These are phyloP conservation scores for Pyrrhoderma noxium DNA, from an alignment of 1,284 basidiomycete genomes.

Conservation along the genomic window DNA sequence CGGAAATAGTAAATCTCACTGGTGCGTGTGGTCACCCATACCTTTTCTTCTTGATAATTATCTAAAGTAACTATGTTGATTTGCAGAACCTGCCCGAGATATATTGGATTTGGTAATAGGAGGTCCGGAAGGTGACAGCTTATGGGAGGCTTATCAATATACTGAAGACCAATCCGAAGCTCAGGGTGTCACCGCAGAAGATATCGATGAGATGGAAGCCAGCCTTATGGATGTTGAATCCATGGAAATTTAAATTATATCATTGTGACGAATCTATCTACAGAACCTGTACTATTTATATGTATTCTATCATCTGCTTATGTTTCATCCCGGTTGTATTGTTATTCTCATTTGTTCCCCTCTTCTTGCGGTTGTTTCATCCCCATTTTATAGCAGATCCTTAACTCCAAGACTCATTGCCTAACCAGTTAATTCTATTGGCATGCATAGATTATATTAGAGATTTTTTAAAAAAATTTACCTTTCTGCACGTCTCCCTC, in stretches of 20 bases:
- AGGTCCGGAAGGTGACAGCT: conserved; percentile 65
- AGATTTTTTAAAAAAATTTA: conserved; percentile 1
- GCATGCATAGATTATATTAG: too few species aligned
- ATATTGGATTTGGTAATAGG: conserved; percentile 68
- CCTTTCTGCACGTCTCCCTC: conserved; percentile 34
- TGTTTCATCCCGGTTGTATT: background rate
- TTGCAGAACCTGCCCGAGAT: conserved; percentile 56
- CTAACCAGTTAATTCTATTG: background rate
- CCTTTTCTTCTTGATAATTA: background rate
- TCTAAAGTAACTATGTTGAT: background rate
- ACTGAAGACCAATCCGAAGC: conserved; percentile 31
- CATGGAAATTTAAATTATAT: too few species aligned
- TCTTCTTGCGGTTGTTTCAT: background rate
- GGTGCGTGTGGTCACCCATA: conserved; percentile 34
- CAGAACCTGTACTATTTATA: conserved; percentile 21
- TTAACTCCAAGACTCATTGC: conserved; percentile 11
- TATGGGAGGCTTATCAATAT: conserved; percentile 61
- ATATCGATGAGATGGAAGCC: conserved; percentile 45
- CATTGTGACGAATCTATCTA: conserved; percentile 6
- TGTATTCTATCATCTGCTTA: conserved; percentile 1
- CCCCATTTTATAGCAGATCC: conserved; percentile 2
- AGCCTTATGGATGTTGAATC: conserved; percentile 19
- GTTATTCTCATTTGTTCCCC: background rate
- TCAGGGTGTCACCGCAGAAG: conserved; percentile 26
- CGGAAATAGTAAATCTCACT: conserved; percentile 40